Evolutionary conservation across 2,329 filamentous ascomycete genomes (phyloP), one percentile per base, ranked within the genome.

Genomic region (Apiospora rasikravindrae): DNA sequence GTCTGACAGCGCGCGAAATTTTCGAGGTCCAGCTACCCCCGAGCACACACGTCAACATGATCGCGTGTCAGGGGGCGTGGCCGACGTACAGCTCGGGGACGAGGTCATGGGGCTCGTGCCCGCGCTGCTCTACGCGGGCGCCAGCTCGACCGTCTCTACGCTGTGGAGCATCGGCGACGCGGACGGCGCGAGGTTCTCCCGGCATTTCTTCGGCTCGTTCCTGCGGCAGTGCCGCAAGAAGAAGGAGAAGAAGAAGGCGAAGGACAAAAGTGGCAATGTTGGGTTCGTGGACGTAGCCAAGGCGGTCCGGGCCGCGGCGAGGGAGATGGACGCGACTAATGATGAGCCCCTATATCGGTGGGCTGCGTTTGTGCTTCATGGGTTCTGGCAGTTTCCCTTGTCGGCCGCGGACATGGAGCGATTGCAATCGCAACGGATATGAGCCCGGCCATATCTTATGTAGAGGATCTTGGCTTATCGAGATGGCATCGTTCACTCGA

Each of bases 101-200:
- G 57, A 64, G 19, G 57, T 64, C 7, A 64, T 64, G 57, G 57
- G 57, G 1, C 57, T 64, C 16, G 57, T 64, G 29, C 57, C 57
- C 10, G 57, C 57, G 3, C 22, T 64, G 33, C 57, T 64, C 8
- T 64, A 64, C 19, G 29, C 57, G 57, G 57, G 57, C 8, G 57
- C 57, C 29, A 64, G 57, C 33, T 64, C 57, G 33, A 64, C 57
- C 29, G 29, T 64, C 11, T 64, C 57, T 10, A 64, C 57, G 33
- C 33, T 64, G 33, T 64, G 57, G 57, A 64, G 57, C 22, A 64
- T 64, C 16, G 33, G n/a, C 57, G 57, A 64, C 33, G 33, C 1
- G 8, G 57, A 64, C 33, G 57, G 57, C 10, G 57, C 57, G 8
- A 8, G 8, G 19, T 64, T 64, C 33, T n/a, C 57, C 2, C 29